Base-by-base conservation (phyloP, 345 rosid species). In the Ceriops tagal region DNA sequence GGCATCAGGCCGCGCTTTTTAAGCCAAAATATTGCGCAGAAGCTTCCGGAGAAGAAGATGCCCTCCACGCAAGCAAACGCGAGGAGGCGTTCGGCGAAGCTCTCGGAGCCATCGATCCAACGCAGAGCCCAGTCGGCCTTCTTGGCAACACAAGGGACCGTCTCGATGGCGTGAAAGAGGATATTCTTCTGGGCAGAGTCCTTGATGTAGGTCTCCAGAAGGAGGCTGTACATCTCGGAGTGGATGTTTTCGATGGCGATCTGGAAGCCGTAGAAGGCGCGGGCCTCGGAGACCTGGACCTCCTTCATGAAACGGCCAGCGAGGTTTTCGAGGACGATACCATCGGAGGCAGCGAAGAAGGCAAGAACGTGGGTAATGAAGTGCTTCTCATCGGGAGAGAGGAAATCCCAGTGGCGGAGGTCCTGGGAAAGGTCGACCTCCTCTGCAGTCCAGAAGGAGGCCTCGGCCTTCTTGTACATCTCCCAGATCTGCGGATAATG, bases 21-120 rank as follows among this genome's bases (percentile, higher is more conserved):
- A 0, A 95, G 80, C 98, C 98, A 95, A 70, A 92, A 95, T 35
- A 92, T 95, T 0, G 98, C 77, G 65, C 99, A 95, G 69, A 95
- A 95, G 66, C 92, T 86, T 3, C 96, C 96, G 13, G 97, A 92
- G 92, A 92, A 92, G 77, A 92, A 92, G 31, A 92, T 95, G 5
- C 99, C 99, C 73, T 95, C 99, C 8, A 95, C 97, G 58, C 99
- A 95, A 6, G 99, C 96, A 28, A 95, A 95, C 1, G 91, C 99
- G 0, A 92, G 49, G 31, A 95, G 1, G 26, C 98, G 60, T 79
- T 95, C 98, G 0, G 96, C 96, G 69, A 95, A 95, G 0, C 88
- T 56, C 66, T 90, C 89, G 0, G 91, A 78, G 10, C 96, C 92
- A 4, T 87, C 88, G 79, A 95, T 87, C 99, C 99, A 95, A 1